These are phyloP conservation scores for Arctium lappa DNA, from an alignment of 129 eudicot species.

Conservation along the genomic window DNA sequence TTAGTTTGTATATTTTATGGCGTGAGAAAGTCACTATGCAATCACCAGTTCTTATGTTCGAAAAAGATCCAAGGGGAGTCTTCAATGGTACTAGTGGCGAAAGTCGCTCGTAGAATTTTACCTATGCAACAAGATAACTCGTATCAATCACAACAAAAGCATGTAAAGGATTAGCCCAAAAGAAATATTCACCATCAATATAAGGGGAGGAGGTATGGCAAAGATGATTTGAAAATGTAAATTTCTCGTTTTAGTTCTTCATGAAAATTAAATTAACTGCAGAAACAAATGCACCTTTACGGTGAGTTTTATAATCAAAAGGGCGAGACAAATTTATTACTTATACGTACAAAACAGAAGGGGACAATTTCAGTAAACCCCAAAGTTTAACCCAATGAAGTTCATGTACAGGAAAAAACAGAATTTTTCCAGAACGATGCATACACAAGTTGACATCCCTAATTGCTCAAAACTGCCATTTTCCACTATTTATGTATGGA, in stretches of 20 bases:
- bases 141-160: not conserved
- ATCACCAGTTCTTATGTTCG: constrained; percentile 77
- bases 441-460: not conserved
- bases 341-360: too few relatives aligned
- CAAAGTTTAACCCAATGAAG: not conserved
- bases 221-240: not conserved
- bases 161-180: not conserved
- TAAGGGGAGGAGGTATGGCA: not conserved
- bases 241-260: not conserved
- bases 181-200: not conserved
- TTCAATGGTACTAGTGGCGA: constrained; percentile 72
- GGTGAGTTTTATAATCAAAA: not conserved
- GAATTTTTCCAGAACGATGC: not conserved
- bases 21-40: constrained; percentile 95
- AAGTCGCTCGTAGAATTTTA: constrained; percentile 76
- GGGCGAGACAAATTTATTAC: not conserved
- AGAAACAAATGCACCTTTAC: not conserved
- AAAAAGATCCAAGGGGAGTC: constrained; percentile 78
- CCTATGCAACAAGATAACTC: constrained; percentile 32
- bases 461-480: not conserved
- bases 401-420: not conserved
- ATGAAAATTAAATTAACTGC: not conserved
- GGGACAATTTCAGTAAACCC: not conserved
- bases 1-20: constrained; percentile 57
- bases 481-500: too few relatives aligned